Percentiles rank a stretch among this genome's conserved stretches.
phyloP scores from a whole-genome alignment of 2,329 filamentous ascomycete species.

The Zasmidium cellare region DNA sequence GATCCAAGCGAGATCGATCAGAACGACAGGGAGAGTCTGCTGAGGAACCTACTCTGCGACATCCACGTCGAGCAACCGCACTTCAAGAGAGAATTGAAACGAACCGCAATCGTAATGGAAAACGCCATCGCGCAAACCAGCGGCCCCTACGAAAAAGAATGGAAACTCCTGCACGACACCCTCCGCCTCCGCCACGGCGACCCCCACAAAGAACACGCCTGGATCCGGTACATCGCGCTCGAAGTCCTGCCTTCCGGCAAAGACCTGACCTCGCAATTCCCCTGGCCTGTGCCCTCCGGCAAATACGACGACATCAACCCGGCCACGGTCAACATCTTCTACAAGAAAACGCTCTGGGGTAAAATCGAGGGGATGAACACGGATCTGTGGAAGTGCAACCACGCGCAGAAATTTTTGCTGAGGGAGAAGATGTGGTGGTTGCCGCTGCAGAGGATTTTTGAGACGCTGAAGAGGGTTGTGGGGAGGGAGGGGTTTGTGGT shows the following conservation, averaged over 20 bases:
- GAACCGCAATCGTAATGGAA: too few relatives aligned
- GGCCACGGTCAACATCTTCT: background rate
- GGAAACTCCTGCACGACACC: background rate
- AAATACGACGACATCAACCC: background rate
- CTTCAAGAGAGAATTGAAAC: too few relatives aligned
- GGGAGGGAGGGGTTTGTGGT: background rate
- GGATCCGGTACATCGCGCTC: background rate
- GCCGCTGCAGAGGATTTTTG: background rate
- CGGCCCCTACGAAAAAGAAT: background rate
- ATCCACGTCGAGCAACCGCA: too few relatives aligned
- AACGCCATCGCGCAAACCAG: background rate
- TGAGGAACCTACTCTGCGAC: too few relatives aligned
- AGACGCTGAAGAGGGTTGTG: background rate
- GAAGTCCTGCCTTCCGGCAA: background rate
- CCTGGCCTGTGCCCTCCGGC: background rate
- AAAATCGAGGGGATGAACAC: background rate
- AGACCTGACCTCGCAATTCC: background rate
- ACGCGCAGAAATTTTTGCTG: background rate
- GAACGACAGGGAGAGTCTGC: too few relatives aligned
- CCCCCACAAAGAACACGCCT: background rate
- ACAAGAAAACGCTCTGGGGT: background rate
- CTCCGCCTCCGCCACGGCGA: background rate
- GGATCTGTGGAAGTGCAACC: background rate
- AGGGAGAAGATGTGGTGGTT: background rate
- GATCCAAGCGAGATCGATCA: too few relatives aligned